Evolutionary conservation across 2,329 filamentous ascomycete genomes (phyloP).

Genomic region (Akanthomyces dipterigenus): DNA sequence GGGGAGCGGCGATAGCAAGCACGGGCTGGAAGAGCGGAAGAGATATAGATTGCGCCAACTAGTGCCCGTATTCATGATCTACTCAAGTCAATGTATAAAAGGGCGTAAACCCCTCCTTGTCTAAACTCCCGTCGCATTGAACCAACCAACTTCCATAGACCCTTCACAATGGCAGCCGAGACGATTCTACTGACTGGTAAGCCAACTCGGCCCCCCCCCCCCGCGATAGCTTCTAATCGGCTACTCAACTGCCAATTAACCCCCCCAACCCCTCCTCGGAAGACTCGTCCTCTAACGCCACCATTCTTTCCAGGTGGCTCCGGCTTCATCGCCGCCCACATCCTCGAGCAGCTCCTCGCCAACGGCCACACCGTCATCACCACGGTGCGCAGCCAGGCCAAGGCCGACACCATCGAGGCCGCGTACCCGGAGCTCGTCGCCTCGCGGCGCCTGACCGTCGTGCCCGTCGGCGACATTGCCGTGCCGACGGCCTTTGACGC

Average conservation of each 20-base stretch:
- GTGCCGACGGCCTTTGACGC: conserved; percentile 66
- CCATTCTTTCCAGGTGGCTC: conserved; percentile 34
- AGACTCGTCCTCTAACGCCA: neutral
- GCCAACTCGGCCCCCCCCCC: neutral
- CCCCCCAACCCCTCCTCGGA: neutral
- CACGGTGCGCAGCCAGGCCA: conserved; percentile 48
- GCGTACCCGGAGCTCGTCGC: conserved; percentile 32
- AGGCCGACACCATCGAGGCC: conserved; percentile 44
- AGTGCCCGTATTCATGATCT: neutral
- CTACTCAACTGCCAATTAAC: neutral
- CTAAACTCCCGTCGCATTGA: neutral
- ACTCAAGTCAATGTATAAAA: neutral
- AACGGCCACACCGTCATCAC: conserved; percentile 46
- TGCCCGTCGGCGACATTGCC: conserved; percentile 73
- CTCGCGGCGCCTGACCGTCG: conserved; percentile 34
- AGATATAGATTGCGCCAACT: neutral
- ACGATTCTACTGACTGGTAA: conserved; percentile 8
- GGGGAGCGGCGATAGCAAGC: conserved; percentile 3
- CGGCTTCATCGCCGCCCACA: conserved; percentile 49
- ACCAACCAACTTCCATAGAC: neutral
- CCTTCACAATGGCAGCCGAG: neutral
- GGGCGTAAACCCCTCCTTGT: neutral
- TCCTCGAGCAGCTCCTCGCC: conserved; percentile 46
- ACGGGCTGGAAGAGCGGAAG: neutral
- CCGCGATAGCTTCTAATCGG: neutral